Conservation (phyloP, 768 basidiomycete species). For the Mycena capillaripes region DNA sequence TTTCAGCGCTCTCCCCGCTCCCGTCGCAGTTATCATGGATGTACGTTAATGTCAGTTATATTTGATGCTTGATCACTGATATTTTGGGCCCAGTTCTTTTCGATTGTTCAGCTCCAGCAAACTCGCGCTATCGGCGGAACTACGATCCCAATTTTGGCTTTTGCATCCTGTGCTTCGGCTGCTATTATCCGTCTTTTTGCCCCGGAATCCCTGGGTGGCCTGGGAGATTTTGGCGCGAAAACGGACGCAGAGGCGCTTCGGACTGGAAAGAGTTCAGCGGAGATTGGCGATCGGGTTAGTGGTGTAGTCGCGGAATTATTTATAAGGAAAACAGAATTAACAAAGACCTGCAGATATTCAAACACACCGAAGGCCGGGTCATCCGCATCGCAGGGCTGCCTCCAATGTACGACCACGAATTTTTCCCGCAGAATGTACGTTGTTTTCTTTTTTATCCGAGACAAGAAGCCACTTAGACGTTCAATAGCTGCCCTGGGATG, state of each 20-base stretch:
- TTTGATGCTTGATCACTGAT: no score
- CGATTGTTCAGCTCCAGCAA: slow-evolving; percentile 8
- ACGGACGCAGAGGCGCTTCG: slow-evolving; percentile 31
- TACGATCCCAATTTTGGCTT: slow-evolving; percentile 35
- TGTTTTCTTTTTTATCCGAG: not conserved
- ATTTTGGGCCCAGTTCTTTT: no score
- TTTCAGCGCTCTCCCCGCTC: slow-evolving; percentile 21
- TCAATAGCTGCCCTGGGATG: not conserved
- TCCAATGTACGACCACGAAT: slow-evolving; percentile 41
- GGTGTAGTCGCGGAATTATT: no score
- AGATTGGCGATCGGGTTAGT: slow-evolving; percentile 38
- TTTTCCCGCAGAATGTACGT: slow-evolving; percentile 35
- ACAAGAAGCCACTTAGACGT: no score
- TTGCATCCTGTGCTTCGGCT: slow-evolving; percentile 21
- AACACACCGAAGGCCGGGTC: slow-evolving; percentile 34
- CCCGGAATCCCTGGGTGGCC: slow-evolving; percentile 38
- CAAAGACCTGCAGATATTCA: slow-evolving; percentile 30
- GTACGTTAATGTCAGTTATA: no score
- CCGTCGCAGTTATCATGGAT: no score
- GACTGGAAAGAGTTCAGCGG: slow-evolving; percentile 15
- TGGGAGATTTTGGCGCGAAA: slow-evolving; percentile 34
- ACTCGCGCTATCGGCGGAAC: slow-evolving; percentile 35
- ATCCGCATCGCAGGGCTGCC: slow-evolving; percentile 40
- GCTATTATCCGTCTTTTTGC: slow-evolving; percentile 35
- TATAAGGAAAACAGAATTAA: no score